Conservation (phyloP, 257 asterid species). For the Coffea canephora region DNA sequence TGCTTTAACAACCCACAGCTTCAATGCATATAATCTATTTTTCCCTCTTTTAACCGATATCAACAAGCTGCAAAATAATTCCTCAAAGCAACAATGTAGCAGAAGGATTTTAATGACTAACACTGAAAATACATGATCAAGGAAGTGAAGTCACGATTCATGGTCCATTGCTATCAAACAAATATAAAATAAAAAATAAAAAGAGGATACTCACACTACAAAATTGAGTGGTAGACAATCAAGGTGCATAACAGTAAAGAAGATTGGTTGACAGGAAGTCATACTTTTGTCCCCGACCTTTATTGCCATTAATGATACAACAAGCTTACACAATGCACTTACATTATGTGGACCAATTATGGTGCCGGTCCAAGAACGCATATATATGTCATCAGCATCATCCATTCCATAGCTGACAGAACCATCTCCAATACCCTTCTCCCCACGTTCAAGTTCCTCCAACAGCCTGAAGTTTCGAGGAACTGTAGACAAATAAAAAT, state of each 20-base stretch:
- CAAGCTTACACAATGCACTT: neutral
- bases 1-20: neutral
- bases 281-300: neutral
- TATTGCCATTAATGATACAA: no score
- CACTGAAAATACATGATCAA: neutral
- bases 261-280: no score
- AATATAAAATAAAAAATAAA: no score
- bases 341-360: constrained; percentile 38
- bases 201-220: no score
- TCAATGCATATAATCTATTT: neutral
- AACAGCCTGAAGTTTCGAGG: constrained; percentile 32
- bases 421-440: constrained; percentile 43
- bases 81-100: neutral
- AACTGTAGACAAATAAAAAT: constrained; percentile 17
- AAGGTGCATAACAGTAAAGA: no score
- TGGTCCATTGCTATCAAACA: neutral
- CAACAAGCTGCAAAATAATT: neutral
- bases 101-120: neutral
- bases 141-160: neutral
- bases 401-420: constrained; percentile 45
- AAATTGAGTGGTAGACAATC: no score
- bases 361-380: constrained; percentile 41
- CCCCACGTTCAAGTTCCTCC: constrained; percentile 44
- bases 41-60: neutral
- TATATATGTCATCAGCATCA: constrained; percentile 37